Base-by-base conservation (phyloP, 805 yeast species). In the Candida montana region DNA sequence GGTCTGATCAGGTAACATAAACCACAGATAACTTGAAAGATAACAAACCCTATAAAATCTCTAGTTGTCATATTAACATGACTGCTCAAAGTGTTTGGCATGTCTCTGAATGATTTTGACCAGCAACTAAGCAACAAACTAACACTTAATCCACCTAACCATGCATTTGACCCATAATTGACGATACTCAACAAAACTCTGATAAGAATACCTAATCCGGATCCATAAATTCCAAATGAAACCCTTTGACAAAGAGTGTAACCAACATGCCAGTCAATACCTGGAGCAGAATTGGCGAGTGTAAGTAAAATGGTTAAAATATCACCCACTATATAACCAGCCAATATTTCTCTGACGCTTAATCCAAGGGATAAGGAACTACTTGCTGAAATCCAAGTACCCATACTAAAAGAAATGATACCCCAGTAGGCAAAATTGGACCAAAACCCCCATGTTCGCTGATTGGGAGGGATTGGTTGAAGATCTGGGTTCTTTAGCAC, bases 201-300 rank as follows among this genome's bases (percentile, higher is more conserved):
- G 11, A 69, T 62, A 26, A 62, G 33, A 26, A 71, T 62, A 12
- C 74, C 75, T 23, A 70, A 43, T 5, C 57, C 54, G 1, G 71
- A 64, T 10, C 77, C 77, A 40, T 56, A 60, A 20, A 71, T 65
- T 17, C 77, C 78, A 54, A 72, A 73, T 2, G 67, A 64, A 24
- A 71, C 61, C 52, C 78, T 57, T 49, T 69, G 75, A 7, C 68
- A 59, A 17, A 72, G 40, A 1, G 78, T 69, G 49, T 61, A 72
- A 9, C 76, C 76, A 33, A 71, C 65, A 53, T 73, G 77, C 62
- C 69, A 74, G 35, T 71, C 67, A 15, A 59, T 53, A 33, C 81
- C 81, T 0, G 72, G 75, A 38, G 61, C 65, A 16, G 75, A 68
- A 51, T 72, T 73, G 11, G 72, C 64, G 30, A 70, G 49, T 13